Percentiles rank a stretch among this genome's conserved stretches.
phyloP scores from a whole-genome alignment of 2,329 filamentous ascomycete genomes.

The Aureobasidium subglaciale region DNA sequence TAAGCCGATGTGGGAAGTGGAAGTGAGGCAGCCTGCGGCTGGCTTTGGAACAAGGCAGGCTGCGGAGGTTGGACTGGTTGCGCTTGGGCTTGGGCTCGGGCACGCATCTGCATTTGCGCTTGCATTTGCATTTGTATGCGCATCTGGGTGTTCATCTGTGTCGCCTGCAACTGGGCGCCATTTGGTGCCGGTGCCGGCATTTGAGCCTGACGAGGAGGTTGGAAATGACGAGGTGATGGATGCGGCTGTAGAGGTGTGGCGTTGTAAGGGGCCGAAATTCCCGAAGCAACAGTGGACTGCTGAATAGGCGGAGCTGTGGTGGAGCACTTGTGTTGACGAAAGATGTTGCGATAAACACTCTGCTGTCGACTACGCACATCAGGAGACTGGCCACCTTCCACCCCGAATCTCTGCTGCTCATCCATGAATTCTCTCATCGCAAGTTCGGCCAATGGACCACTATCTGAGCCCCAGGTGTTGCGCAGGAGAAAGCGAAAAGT shows the following conservation, averaged over 20 bases:
- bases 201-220: not conserved
- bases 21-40: not conserved
- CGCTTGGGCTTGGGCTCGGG: not conserved
- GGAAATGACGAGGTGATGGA: not conserved
- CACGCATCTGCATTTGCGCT: not conserved
- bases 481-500: conserved; percentile 5
- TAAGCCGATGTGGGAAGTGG: not conserved
- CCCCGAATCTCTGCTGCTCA: not conserved
- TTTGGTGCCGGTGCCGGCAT: not conserved
- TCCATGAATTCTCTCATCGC: not conserved
- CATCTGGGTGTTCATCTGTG: not conserved
- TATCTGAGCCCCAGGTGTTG: not conserved
- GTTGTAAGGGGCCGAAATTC: not conserved
- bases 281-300: not conserved
- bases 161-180: not conserved
- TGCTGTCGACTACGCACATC: not conserved
- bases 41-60: not conserved
- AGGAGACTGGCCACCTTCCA: not conserved
- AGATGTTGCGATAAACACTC: not conserved
- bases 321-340: not conserved
- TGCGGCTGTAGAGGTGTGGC: not conserved
- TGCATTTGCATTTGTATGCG: not conserved
- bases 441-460: not conserved
- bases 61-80: not conserved
- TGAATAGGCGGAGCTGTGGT: not conserved